These are phyloP conservation scores for Cladophialophora bantiana DNA, from an alignment of 2,329 filamentous ascomycete species.

Conservation along the genomic window DNA sequence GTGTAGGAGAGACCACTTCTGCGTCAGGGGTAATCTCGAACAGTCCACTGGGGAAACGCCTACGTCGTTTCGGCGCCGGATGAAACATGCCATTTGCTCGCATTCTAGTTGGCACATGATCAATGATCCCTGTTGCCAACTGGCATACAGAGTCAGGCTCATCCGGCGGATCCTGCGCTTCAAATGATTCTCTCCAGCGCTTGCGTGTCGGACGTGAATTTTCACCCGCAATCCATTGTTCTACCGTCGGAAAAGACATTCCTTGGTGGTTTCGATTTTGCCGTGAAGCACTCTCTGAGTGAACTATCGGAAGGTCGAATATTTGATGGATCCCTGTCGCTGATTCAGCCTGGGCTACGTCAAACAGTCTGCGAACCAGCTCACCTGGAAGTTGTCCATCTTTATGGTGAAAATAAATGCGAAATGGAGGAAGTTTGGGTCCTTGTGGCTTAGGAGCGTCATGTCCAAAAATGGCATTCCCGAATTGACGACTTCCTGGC, in stretches of 20 bases:
- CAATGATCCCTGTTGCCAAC: background rate
- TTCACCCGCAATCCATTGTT: background rate
- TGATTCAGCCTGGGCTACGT: background rate
- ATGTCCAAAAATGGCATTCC: background rate
- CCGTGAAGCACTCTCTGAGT: background rate
- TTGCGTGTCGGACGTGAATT: background rate
- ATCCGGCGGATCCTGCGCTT: background rate
- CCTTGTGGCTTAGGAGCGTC: background rate
- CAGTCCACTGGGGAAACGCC: background rate
- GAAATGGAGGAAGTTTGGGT: constrained; percentile 3
- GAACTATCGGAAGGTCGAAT: background rate
- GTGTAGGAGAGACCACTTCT: background rate
- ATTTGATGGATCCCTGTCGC: constrained; percentile 2
- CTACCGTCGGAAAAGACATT: background rate
- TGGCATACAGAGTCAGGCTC: background rate
- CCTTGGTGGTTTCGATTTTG: background rate
- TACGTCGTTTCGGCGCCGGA: background rate
- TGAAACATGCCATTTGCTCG: background rate
- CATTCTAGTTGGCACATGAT: background rate
- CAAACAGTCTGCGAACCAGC: background rate
- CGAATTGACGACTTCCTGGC: background rate
- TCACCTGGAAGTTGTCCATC: background rate
- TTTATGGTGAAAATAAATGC: background rate
- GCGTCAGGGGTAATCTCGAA: background rate
- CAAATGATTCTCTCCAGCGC: background rate